Conservation (phyloP, 1,139 yeast species). For the Geotrichum citri-aurantii region DNA sequence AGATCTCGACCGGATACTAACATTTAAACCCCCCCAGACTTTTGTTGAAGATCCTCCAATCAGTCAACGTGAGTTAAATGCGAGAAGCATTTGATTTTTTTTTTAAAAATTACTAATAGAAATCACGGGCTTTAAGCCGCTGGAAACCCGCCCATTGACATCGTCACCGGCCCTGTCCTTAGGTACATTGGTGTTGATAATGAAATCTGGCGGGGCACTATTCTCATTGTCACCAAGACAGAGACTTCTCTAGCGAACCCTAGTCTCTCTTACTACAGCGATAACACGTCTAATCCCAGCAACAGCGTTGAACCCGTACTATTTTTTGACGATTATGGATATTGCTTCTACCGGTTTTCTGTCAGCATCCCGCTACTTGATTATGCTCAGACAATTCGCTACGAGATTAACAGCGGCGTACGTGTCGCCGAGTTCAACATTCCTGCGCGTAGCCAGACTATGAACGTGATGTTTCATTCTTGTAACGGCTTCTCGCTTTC, state of each 20-base stretch:
- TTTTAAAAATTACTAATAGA: too few relatives aligned
- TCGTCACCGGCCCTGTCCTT: constrained; percentile 73
- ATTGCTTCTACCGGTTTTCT: constrained; percentile 57
- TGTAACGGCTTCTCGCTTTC: constrained; percentile 89
- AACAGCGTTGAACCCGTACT: not conserved
- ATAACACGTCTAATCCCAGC: not conserved
- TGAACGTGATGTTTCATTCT: constrained; percentile 77
- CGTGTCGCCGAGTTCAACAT: constrained; percentile 47
- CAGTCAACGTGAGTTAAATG: too few relatives aligned
- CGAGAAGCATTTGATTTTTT: too few relatives aligned
- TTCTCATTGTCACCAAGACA: constrained; percentile 55
- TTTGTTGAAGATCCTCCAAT: too few relatives aligned
- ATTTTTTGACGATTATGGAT: constrained; percentile 45
- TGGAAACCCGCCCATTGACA: constrained; percentile 40
- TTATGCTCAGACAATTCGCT: constrained; percentile 7
- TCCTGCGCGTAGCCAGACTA: constrained; percentile 54
- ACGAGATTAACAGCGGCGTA: constrained; percentile 42
- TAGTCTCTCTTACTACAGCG: not conserved
- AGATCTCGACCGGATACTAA: too few relatives aligned
- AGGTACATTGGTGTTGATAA: constrained; percentile 58
- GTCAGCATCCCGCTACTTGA: constrained; percentile 40
- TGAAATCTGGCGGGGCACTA: constrained; percentile 55
- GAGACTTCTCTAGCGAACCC: constrained; percentile 23
- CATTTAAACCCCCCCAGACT: too few relatives aligned
- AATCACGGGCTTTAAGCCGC: too few relatives aligned